Evolutionary conservation across 2,329 filamentous ascomycete species (phyloP), one percentile per base, ranked within the genome.

Genomic region (Aspergillus quadrilineatus): DNA sequence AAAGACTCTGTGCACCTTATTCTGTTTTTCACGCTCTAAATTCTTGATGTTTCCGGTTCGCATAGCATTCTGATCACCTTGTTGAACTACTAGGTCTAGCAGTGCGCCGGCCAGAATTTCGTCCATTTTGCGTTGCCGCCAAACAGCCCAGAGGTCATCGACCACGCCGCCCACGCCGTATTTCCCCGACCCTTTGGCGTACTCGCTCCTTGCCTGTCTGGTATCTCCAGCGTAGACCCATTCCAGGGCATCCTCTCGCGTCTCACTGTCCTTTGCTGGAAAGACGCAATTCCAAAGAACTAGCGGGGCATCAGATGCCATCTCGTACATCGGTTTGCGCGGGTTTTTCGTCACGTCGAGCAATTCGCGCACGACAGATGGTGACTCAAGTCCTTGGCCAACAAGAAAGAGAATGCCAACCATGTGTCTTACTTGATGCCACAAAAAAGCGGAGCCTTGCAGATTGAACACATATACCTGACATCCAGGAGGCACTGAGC

Each of bases 341-440:
- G 92, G 90, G 65, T 87, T 87, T 61, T 82, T 82, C 29, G 78
- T 67, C 7, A 89, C 79, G 69, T 97, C 89, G 28, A 99, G 82
- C 42, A 99, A 79, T 26, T 87, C 80, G 50, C 85, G 80, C 43
- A 97, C 80, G 12, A 97, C 76, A 0, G 82, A 82, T 0, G 92
- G 89, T 29, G 80, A 71, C 72, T 99, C 94, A 14, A 96, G 83
- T 0, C 91, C 86, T 75, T 99, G 94, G 29, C 90, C 94, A 7
- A 97, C 86, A 9, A 94, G 80, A 78, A 99, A 97, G n/a, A 99
- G 79, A 6, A 97, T 80, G 14, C 88, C 85, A n/a, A 95, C 87
- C 85, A 99, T 92, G 77, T 93, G 90, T 26, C 94, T 87, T 64
- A 99, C 95, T 77, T 99, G 94, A 76, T 99, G 94, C 94, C 94